Evolutionary conservation across 345 rosid species (phyloP).

Genomic region (Syzygium oleosum): DNA sequence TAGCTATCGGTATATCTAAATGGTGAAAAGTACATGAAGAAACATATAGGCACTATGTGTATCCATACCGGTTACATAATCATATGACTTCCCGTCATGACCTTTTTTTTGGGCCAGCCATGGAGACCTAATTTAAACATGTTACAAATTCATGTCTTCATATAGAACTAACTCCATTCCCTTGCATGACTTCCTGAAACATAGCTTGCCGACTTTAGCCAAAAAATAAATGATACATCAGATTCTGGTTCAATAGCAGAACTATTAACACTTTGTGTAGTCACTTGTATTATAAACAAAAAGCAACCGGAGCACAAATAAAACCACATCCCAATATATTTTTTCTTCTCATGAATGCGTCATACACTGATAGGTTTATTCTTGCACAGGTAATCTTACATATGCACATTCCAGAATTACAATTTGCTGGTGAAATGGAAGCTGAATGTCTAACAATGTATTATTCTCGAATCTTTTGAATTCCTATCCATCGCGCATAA

Average conservation of each 20-base stretch:
- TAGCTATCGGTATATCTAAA: not conserved
- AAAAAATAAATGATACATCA: not conserved
- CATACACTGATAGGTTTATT: not conserved
- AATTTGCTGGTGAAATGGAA: not conserved
- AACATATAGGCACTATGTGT: not conserved
- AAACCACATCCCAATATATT: not conserved
- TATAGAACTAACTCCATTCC: not conserved
- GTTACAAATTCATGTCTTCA: not conserved
- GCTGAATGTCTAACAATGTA: not conserved
- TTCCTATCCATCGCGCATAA: conserved; percentile 82
- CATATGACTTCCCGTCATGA: not conserved
- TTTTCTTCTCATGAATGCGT: not conserved
- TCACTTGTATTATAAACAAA: not conserved
- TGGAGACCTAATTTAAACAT: not conserved
- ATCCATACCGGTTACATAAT: not conserved
- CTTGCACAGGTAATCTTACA: not conserved
- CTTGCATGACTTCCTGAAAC: not conserved
- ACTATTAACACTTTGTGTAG: not conserved
- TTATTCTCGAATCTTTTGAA: conserved; percentile 45
- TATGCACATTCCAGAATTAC: not conserved
- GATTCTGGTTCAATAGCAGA: not conserved
- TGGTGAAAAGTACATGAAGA: not conserved
- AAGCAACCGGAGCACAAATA: not conserved
- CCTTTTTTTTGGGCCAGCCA: not conserved
- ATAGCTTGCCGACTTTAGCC: not conserved